These are phyloP conservation scores for Middelhovenomyces tepae DNA, from an alignment of 805 yeast genomes.

Conservation along the genomic window DNA sequence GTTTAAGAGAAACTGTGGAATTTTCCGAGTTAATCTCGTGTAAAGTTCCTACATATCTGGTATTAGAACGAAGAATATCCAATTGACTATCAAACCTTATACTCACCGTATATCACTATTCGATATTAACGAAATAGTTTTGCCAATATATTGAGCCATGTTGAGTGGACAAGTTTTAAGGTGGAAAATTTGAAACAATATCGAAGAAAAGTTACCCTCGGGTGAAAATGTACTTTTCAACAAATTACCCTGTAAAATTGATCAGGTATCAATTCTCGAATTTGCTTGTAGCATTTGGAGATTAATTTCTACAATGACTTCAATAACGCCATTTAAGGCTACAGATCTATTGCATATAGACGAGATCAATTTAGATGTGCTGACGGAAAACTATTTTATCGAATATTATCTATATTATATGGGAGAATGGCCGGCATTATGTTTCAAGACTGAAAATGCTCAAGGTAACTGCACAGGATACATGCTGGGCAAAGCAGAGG, in stretches of 20 bases:
- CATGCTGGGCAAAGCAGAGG: slow-evolving; percentile 96
- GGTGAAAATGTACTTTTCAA: too few relatives aligned
- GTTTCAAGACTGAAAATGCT: slow-evolving; percentile 55
- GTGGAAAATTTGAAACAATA: not conserved
- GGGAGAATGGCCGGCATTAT: slow-evolving; percentile 78
- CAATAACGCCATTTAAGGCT: slow-evolving; percentile 79
- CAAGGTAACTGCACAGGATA: slow-evolving; percentile 34
- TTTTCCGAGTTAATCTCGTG: slow-evolving; percentile 83
- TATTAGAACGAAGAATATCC: slow-evolving; percentile 1
- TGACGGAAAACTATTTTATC: slow-evolving; percentile 85
- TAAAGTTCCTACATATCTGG: slow-evolving; percentile 79
- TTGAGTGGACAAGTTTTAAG: not conserved
- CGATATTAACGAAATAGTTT: slow-evolving; percentile 73
- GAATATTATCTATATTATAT: slow-evolving; percentile 80
- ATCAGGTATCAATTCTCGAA: not conserved
- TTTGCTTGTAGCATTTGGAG: too few relatives aligned
- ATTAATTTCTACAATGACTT: too few relatives aligned
- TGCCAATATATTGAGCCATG: slow-evolving; percentile 92
- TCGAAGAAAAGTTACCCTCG: too few relatives aligned
- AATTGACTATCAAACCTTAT: not conserved
- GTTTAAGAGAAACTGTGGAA: slow-evolving; percentile 75
- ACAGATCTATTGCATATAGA: slow-evolving; percentile 70
- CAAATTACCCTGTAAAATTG: not conserved
- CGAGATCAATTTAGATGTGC: slow-evolving; percentile 72
- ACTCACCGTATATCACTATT: slow-evolving; percentile 58